Evolutionary conservation across 2,329 filamentous ascomycete species (phyloP).

Genomic region (Parastagonospora nodorum): DNA sequence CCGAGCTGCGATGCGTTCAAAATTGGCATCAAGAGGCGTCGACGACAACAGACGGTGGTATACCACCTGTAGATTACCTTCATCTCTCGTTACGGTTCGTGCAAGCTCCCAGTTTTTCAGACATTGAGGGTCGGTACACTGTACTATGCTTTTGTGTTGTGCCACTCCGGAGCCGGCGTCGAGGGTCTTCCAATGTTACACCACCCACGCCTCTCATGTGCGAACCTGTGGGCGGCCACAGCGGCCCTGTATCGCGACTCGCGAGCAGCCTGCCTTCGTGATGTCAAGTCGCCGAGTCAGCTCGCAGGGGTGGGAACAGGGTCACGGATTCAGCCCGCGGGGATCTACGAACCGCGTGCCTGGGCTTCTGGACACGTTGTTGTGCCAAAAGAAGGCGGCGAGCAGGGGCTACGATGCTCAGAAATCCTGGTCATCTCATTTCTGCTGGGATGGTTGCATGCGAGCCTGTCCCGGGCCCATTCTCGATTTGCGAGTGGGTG

Average conservation of each 20-base stretch:
- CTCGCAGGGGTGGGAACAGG: constrained; percentile 15
- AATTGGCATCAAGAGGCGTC: constrained; percentile 41
- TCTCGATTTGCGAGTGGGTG: constrained; percentile 45
- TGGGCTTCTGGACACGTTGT: constrained; percentile 42
- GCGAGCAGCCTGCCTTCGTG: constrained; percentile 1
- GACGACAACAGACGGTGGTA: constrained; percentile 44
- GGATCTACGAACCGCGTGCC: constrained; percentile 47
- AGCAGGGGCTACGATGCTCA: constrained; percentile 21
- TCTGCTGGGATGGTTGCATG: constrained; percentile 21
- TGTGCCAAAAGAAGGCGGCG: constrained; percentile 40
- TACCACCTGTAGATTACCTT: constrained; percentile 37
- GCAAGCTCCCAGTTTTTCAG: constrained; percentile 32
- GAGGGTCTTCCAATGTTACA: constrained; percentile 6
- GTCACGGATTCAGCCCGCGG: constrained; percentile 38
- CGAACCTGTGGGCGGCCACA: constrained; percentile 7
- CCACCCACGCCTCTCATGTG: constrained; percentile 2
- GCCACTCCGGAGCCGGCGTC: constrained; percentile 9
- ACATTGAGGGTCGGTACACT: constrained; percentile 16
- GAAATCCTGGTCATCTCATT: constrained; percentile 14
- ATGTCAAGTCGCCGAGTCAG: constrained; percentile 11
- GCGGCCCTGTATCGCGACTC: constrained; percentile 14
- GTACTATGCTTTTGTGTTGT: constrained; percentile 23
- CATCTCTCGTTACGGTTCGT: constrained; percentile 38
- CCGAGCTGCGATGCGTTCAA: constrained; percentile 35
- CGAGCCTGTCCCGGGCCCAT: constrained; percentile 24